phyloP scores from a whole-genome alignment of 495 filamentous ascomycete species.

The Penicillium crystallinum region DNA sequence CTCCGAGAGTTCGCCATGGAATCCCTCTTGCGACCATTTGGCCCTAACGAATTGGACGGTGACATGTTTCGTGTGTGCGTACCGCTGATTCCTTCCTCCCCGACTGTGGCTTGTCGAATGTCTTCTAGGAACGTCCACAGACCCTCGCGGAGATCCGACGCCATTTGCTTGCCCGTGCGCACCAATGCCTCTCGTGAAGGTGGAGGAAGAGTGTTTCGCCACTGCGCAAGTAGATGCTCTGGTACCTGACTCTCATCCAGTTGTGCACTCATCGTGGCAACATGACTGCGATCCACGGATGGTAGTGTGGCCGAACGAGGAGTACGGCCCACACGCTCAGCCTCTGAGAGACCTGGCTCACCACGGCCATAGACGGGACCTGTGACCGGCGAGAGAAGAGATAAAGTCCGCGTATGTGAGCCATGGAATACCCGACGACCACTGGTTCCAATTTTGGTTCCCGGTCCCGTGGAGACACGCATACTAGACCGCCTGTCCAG shows the following conservation, averaged over 20 bases:
- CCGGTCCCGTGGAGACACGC: conserved; percentile 26
- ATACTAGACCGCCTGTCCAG: conserved; percentile 47
- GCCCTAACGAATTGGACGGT: conserved; percentile 19
- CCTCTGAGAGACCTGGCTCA: conserved; percentile 9
- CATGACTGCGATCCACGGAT: conserved; percentile 35
- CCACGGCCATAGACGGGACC: conserved; percentile 7
- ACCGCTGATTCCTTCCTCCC: conserved; percentile 75
- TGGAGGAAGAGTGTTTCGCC: conserved; percentile 40
- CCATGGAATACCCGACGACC: conserved; percentile 62
- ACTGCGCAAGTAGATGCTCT: conserved; percentile 35
- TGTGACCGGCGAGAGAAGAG: conserved; percentile 67
- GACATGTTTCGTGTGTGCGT: conserved; percentile 40
- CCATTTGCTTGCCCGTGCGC: conserved; percentile 76
- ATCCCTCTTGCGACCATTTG: conserved; percentile 27
- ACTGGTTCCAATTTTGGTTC: conserved; percentile 39
- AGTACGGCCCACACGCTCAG: conserved; percentile 35
- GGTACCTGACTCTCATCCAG: conserved; percentile 24
- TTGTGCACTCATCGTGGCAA: conserved; percentile 13
- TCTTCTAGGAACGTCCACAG: conserved; percentile 98
- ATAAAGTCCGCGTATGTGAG: conserved; percentile 76
- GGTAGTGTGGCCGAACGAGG: conserved; percentile 45
- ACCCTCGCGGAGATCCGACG: conserved; percentile 81
- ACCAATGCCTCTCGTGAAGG: conserved; percentile 53
- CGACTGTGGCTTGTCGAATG: conserved; percentile 87
- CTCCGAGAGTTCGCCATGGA: conserved; percentile 34